A percentile compares a stretch with the other conserved stretches of the same genome.
phyloP scores from a whole-genome alignment of 768 basidiomycete species.

The Filobasidium floriforme region DNA sequence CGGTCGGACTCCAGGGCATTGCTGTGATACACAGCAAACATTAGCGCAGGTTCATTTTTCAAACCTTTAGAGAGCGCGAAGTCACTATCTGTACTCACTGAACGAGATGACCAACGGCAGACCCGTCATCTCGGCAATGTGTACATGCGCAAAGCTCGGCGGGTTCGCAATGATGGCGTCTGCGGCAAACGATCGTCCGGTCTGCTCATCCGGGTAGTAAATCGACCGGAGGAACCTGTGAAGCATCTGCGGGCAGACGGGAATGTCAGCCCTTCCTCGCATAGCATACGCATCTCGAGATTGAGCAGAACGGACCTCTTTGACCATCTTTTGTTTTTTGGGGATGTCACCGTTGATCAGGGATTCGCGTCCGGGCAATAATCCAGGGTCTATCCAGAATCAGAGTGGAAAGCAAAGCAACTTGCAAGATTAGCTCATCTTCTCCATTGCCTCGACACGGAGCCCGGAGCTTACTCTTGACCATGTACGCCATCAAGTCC shows the following conservation, averaged over 20 bases:
- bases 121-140: conserved; percentile 60
- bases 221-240: conserved; percentile 57
- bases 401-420: neutral
- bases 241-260: conserved; percentile 51
- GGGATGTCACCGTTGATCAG: conserved; percentile 58
- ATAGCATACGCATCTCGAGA: too few relatives aligned
- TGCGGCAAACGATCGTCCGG: conserved; percentile 52
- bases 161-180: conserved; percentile 65
- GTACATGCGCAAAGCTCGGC: conserved; percentile 60
- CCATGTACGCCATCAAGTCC: conserved; percentile 66
- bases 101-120: conserved; percentile 56
- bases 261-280: too few relatives aligned
- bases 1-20: conserved; percentile 62
- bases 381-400: conserved; percentile 53
- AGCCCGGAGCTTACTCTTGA: conserved; percentile 52
- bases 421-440: neutral
- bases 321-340: conserved; percentile 56
- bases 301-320: conserved; percentile 49
- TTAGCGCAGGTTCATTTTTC: too few relatives aligned
- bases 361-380: conserved; percentile 57
- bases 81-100: conserved; percentile 37
- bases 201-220: conserved; percentile 50
- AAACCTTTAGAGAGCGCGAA: neutral
- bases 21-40: conserved; percentile 44
- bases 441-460: neutral